A percentile compares a stretch with the other conserved stretches of the same genome.
phyloP scores from a whole-genome alignment of 1,284 basidiomycete species.

The Moesziomyces sp. region DNA sequence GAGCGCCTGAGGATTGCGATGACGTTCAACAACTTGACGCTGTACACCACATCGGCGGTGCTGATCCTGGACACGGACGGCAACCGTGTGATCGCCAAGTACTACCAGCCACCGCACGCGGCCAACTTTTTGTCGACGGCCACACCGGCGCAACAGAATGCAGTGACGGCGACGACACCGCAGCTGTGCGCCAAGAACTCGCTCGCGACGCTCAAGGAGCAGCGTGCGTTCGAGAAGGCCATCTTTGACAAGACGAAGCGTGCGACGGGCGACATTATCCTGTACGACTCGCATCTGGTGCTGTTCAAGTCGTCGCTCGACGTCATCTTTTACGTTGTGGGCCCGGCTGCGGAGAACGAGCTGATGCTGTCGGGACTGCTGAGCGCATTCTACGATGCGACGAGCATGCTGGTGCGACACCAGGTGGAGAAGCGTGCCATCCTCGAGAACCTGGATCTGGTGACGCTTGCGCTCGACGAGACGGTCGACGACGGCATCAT shows the following conservation, averaged over 20 bases:
- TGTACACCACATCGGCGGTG: conserved; percentile 71
- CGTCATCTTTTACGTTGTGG: conserved; percentile 93
- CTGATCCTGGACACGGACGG: conserved; percentile 93
- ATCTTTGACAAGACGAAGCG: conserved; percentile 81
- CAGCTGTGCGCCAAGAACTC: conserved; percentile 71
- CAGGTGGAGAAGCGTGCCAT: conserved; percentile 95
- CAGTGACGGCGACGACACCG: conserved; percentile 38
- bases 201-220: conserved; percentile 84
- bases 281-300: conserved; percentile 89
- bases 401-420: conserved; percentile 80
- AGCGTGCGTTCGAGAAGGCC: conserved; percentile 93
- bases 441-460: conserved; percentile 92
- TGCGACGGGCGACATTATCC: conserved; percentile 79
- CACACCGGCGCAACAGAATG: conserved; percentile 51
- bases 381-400: conserved; percentile 84
- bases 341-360: conserved; percentile 89
- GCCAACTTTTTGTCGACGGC: conserved; percentile 38
- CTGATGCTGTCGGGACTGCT: conserved; percentile 91
- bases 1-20: conserved; percentile 9
- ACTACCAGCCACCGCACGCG: conserved; percentile 82
- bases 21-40: conserved; percentile 62
- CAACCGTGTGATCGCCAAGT: conserved; percentile 92
- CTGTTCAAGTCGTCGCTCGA: conserved; percentile 94
- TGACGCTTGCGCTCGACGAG: conserved; percentile 93
- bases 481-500: conserved; percentile 98